phyloP scores from a whole-genome alignment of 2,329 filamentous ascomycete genomes.

The Talaromyces atroroseus region DNA sequence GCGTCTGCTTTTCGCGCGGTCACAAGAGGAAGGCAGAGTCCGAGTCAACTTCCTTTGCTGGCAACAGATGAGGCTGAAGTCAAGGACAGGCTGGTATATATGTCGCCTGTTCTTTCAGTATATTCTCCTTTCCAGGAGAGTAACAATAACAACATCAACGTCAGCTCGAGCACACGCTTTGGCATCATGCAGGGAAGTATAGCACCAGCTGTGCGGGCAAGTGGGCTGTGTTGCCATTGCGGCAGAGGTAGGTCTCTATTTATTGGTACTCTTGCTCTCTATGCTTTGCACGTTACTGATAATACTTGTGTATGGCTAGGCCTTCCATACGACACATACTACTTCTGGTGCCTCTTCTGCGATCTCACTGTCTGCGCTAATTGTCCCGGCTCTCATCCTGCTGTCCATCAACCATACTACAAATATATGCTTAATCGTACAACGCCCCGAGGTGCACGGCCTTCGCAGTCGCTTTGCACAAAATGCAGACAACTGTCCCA shows the following conservation, averaged over 20 bases:
- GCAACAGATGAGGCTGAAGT: conserved; percentile 4
- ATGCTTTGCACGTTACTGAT: background rate
- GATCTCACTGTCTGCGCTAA: conserved; percentile 11
- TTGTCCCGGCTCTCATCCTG: conserved; percentile 7
- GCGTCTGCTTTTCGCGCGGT: background rate
- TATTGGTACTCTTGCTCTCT: background rate
- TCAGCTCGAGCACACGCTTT: background rate
- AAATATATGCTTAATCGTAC: conserved; percentile 11
- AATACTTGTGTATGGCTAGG: background rate
- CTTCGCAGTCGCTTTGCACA: conserved; percentile 1
- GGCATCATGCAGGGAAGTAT: background rate
- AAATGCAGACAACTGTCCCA: conserved; percentile 13
- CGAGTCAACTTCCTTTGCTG: background rate
- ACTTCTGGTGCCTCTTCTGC: conserved; percentile 13
- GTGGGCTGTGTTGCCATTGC: conserved; percentile 12
- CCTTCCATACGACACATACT: conserved; percentile 9
- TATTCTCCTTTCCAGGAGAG: conserved; percentile 4
- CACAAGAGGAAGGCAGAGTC: background rate
- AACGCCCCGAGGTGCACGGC: conserved; percentile 7
- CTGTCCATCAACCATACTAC: conserved; percentile 10
- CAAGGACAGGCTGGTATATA: background rate
- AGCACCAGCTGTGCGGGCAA: background rate
- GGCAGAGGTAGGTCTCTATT: conserved; percentile 1
- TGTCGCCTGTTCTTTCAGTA: background rate
- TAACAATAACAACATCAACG: background rate